Base-by-base conservation (phyloP, 2,329 filamentous ascomycete genomes). In the Neofusicoccum laricinum region DNA sequence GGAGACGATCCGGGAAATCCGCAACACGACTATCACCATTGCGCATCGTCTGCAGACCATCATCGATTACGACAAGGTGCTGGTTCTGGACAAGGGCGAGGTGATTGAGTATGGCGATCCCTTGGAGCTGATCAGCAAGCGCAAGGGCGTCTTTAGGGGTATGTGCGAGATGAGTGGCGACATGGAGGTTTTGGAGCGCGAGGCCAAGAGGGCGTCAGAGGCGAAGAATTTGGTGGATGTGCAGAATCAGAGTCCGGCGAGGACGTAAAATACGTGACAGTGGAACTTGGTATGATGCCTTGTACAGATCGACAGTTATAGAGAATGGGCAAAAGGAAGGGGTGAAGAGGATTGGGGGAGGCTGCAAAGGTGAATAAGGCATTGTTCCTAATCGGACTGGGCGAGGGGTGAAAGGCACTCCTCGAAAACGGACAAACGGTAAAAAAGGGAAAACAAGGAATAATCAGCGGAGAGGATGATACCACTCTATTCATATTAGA, bases 21-120 rank as follows among this genome's bases (percentile, higher is more conserved):
- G 88, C 68, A 84, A 93, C 76, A 99, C 95, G 0, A 97, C 96
- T 66, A 91, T 98, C 74, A 98, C 95, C 0, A 98, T 99, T 72
- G 95, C 95, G 0, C 95, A 99, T 78, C 88, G 95, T 17, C 82
- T 99, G 68, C 93, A 97, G 75, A 99, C 95, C 0, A 98, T 99
- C 76, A 93, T 95, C 32, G 95, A 99, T 75, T 99, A 98, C 73
- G 95, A 99, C 80, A 97, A 96, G 81, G 94, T 99, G 14, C 82
- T 99, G 15, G 93, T 99, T 12, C 82, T 99, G 4, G 95, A 99
- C 72, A 92, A 93, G 75, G 95, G 95, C 10, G 79, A 86, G 66
- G 90, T 98, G 19, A 85, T 95, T 4, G 94, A 99, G 78, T 99
- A 87, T 73, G 95, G 88, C n/a, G 90, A 96, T 72, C 95, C 95